A percentile compares a stretch with the other conserved stretches of the same genome.
phyloP scores from a whole-genome alignment of 805 yeast species.

The Schwanniomyces vanrijiae region DNA sequence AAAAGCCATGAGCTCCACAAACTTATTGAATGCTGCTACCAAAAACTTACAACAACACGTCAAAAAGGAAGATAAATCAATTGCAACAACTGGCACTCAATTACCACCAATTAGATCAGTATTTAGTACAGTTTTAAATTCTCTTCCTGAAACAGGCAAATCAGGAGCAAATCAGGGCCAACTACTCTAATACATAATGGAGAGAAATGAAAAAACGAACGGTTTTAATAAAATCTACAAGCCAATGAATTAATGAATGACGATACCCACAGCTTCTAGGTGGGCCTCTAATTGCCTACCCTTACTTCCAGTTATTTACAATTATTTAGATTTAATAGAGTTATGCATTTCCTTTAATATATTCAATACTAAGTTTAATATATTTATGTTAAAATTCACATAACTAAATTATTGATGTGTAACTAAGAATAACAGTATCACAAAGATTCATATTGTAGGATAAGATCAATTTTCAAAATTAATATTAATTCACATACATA shows the following conservation, averaged over 20 bases:
- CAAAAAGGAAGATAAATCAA: slow-evolving; percentile 18
- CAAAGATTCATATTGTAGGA: too few species aligned
- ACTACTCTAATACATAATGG: not conserved
- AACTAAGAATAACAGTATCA: too few species aligned
- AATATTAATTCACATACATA: too few species aligned
- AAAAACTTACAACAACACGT: slow-evolving; percentile 25
- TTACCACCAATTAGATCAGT: slow-evolving; percentile 44
- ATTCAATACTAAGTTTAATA: not conserved
- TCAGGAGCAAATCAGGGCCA: not conserved
- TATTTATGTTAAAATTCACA: too few species aligned
- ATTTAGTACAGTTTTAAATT: slow-evolving; percentile 14
- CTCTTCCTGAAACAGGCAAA: not conserved
- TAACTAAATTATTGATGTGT: too few species aligned
- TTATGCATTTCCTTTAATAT: not conserved
- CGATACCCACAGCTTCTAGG: not conserved
- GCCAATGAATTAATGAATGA: not conserved
- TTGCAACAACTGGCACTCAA: slow-evolving; percentile 40
- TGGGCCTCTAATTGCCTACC: not conserved
- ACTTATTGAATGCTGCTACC: slow-evolving; percentile 21
- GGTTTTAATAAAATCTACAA: not conserved
- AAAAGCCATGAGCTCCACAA: slow-evolving; percentile 15
- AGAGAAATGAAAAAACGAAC: not conserved
- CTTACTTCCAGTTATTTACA: not conserved
- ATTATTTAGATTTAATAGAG: not conserved
- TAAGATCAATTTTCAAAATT: too few species aligned